Base-by-base conservation (phyloP, 1,139 yeast genomes). In the Debaryomyces sp. region DNA sequence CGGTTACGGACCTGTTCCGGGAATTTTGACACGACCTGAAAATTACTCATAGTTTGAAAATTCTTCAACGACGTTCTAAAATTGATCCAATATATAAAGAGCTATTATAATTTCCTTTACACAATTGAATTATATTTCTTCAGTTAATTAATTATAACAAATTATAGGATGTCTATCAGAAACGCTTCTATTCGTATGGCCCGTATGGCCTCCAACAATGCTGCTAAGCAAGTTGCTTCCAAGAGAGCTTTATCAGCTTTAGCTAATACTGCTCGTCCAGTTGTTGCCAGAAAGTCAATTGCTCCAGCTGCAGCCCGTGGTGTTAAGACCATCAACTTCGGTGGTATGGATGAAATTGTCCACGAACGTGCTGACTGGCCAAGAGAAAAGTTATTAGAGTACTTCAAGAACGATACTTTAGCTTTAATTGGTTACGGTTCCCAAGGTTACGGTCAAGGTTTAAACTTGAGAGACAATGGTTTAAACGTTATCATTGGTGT, bases 351-450 rank as follows among this genome's bases (percentile, higher is more conserved):
- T 68, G 98, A 92, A 80, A 77, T 87, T 63, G 99, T 94, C 61
- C 94, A 94, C 82, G 98, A 94, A 82, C 90, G 99, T 79, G 87
- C 90, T 63, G 99, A 94, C 88, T 94, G 99, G 99, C 99, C 99
- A 77, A 84, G 87, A 73, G 99, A 94, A 80, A 94, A 88, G 81
- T 82, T 94, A 67, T 82, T 87, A 60, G 95, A 91, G 68, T 94
- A 91, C 84, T 94, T 94, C 90, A 92, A 94, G 84, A 80, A 92
- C 77, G 99, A 94, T 75, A 94, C 99, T 56, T 80, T 94, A 69
- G 98, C 99, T 62, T 80, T 94, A 70, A 92, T 94, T 64, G 99
- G 99, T 77, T 94, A 94, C 85, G 99, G 99, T 70, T 94, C 99
- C 62, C 99, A 94, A 82, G 99, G 99, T 79, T 94, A 94, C 82